Base-by-base conservation (phyloP, 176 grass and related monocot genomes). In the Oryza brachyantha region DNA sequence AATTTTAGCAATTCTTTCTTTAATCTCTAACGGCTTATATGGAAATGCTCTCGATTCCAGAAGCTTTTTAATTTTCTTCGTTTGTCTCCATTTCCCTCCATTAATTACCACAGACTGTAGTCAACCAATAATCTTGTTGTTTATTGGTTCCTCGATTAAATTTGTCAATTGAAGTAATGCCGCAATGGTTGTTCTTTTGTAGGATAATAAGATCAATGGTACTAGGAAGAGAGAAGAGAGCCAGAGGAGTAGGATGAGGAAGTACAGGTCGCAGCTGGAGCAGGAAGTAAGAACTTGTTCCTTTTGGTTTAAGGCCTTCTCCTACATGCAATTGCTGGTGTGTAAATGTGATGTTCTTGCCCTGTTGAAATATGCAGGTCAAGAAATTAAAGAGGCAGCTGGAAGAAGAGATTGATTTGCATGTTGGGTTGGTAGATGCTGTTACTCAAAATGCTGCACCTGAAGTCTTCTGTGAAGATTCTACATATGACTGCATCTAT, bases 331-430 rank as follows among this genome's bases (percentile, higher is more conserved):
- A 37, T 42, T 36, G 26, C n/a, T 58, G 38, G 5, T 22, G 7
- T 10, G 13, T 40, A 7, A 58, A 54, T 19, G 57, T 64, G 61
- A 42, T 72, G 27, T 54, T 43, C 50, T 37, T 65, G 60, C 39
- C 19, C 40, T 83, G 46, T 55, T 5, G 36, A 73, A 61, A 70
- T 36, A 11, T 34, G 40, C 77, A 98, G 92, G 92, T 98, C 32
- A 86, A 91, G 35, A 95, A 86, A 66, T 75, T 99, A 71, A 90
- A 99, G 84, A 91, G 81, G 81, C 86, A 95, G 50, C 93, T 99
- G 1, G 83, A 95, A 78, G 84, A 93, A 86, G 92, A 99, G 88
- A 81, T 91, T 17, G 90, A 93, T 76, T 72, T 99, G 71, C 90
- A 99, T 59, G 66, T 91, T 50, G 86, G 88, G 7, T 73, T 99